These are phyloP conservation scores for Panicum hallii DNA, from an alignment of 202 grass and related monocot species.

Conservation along the genomic window DNA sequence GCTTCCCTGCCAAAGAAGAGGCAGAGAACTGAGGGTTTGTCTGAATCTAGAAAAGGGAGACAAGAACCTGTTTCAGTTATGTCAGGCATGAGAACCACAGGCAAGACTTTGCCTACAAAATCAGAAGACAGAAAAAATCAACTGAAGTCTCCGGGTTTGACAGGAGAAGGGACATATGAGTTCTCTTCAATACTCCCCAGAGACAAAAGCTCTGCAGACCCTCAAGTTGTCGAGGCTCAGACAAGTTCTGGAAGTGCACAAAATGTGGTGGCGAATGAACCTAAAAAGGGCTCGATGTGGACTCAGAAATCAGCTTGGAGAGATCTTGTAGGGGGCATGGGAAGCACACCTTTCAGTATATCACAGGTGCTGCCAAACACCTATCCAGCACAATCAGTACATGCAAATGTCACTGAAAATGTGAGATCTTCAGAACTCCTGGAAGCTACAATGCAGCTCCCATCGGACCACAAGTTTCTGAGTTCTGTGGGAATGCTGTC, in stretches of 20 bases:
- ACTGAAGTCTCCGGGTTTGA: conserved; percentile 31
- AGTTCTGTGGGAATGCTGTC: conserved; percentile 26
- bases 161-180: conserved; percentile 44
- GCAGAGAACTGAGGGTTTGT: conserved; percentile 48
- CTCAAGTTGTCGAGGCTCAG: conserved; percentile 27
- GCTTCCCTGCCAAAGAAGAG: conserved; percentile 41
- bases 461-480: neutral
- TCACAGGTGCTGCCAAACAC: conserved; percentile 53
- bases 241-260: conserved; percentile 43
- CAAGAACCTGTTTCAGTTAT: conserved; percentile 40
- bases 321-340: conserved; percentile 67
- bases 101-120: conserved; percentile 37
- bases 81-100: conserved; percentile 7
- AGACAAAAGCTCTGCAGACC: conserved; percentile 36
- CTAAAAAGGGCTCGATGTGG: conserved; percentile 58
- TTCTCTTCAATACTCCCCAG: conserved; percentile 51
- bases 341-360: conserved; percentile 68
- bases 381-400: conserved; percentile 43
- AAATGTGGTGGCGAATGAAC: conserved; percentile 32
- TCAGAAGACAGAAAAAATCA: conserved; percentile 40
- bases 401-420: conserved; percentile 28
- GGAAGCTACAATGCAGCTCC: conserved; percentile 7
- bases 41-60: conserved; percentile 47
- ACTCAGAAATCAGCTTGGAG: conserved; percentile 95
- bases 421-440: conserved; percentile 15